phyloP scores from a whole-genome alignment of 2,329 filamentous ascomycete species.

The Ophiostoma quercus region DNA sequence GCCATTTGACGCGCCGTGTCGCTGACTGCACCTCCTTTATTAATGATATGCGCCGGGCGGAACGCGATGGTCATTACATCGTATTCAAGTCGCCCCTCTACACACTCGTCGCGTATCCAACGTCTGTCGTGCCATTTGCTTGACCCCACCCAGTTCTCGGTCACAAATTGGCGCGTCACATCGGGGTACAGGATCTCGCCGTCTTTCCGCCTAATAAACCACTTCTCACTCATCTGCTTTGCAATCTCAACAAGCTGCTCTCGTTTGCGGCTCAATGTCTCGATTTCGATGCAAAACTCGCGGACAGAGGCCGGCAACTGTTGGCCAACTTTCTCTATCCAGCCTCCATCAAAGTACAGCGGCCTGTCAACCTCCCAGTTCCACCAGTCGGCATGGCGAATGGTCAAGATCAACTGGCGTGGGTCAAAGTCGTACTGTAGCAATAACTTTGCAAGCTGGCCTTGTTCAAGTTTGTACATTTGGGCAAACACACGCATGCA shows the following conservation, averaged over 20 bases:
- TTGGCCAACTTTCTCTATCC: conserved; percentile 33
- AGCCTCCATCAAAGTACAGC: conserved; percentile 36
- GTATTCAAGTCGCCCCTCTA: conserved; percentile 36
- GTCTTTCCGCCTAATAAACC: conserved; percentile 36
- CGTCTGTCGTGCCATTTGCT: conserved; percentile 38
- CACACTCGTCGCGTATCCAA: conserved; percentile 42
- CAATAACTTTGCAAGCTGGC: conserved; percentile 29
- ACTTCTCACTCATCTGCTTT: conserved; percentile 34
- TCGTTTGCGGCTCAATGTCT: conserved; percentile 44
- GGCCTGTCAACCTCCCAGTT: conserved; percentile 38
- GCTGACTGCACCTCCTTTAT: neutral
- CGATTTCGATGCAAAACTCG: conserved; percentile 43
- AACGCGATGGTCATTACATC: neutral
- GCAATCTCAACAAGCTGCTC: conserved; percentile 43
- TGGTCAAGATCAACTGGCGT: conserved; percentile 39
- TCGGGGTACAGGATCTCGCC: conserved; percentile 34
- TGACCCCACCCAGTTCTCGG: conserved; percentile 41
- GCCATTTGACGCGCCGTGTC: neutral
- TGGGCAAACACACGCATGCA: conserved; percentile 41
- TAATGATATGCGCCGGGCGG: neutral
- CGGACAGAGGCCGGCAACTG: conserved; percentile 35
- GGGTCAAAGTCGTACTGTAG: conserved; percentile 35
- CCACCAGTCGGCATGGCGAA: conserved; percentile 49
- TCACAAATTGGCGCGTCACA: conserved; percentile 27
- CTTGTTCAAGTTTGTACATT: conserved; percentile 37